phyloP scores from a whole-genome alignment of 2,329 filamentous ascomycete species.

The Hypoxylon sp. region DNA sequence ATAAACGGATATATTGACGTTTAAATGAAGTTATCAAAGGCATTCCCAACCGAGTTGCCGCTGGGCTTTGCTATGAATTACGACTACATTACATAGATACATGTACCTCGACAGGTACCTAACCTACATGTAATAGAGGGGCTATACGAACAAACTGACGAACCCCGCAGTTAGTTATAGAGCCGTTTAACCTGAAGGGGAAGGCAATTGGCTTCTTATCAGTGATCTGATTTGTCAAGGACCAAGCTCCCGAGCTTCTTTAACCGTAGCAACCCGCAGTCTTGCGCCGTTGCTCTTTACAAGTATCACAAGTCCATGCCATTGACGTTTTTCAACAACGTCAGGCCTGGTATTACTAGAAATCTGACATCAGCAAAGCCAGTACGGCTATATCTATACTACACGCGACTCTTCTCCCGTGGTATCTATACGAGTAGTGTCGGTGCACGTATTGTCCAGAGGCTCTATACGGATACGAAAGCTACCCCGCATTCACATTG shows the following conservation, averaged over 20 bases:
- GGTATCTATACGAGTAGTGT: conserved; percentile 12
- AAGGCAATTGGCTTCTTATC: conserved; percentile 33
- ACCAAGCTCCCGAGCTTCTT: conserved; percentile 12
- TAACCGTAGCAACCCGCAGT: conserved; percentile 32
- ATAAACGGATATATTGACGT: background rate
- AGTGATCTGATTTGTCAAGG: conserved; percentile 26
- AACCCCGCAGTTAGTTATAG: conserved; percentile 13
- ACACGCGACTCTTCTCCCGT: background rate
- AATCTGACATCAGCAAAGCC: conserved; percentile 1
- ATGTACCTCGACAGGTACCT: background rate
- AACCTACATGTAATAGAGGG: too few relatives aligned
- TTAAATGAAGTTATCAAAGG: conserved; percentile 1
- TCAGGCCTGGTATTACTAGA: conserved; percentile 6
- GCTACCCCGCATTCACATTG: conserved; percentile 48
- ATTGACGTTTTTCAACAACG: conserved; percentile 11
- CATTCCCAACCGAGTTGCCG: background rate
- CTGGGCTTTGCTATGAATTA: background rate
- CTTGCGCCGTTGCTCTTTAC: conserved; percentile 6
- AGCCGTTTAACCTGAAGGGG: conserved; percentile 30
- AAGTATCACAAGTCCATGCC: conserved; percentile 13
- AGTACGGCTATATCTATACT: conserved; percentile 9
- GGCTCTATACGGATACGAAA: conserved; percentile 33
- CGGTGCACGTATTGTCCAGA: conserved; percentile 23
- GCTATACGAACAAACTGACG: background rate
- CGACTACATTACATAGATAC: too few relatives aligned